Evolutionary conservation across 345 rosid genomes (phyloP), one percentile per base, ranked within the genome.

Genomic region (Eucalyptus sideroxylon): DNA sequence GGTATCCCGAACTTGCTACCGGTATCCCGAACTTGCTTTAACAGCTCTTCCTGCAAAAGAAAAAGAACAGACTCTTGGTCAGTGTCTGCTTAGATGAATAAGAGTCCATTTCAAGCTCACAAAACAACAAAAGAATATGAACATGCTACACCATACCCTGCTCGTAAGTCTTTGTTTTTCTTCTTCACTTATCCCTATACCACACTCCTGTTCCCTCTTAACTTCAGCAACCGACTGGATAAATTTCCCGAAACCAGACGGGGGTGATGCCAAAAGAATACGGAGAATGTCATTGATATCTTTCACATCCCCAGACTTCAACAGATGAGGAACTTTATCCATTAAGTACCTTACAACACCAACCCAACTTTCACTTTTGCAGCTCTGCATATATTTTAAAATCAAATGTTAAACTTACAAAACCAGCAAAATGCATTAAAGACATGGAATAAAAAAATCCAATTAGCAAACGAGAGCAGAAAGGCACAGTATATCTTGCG

Each of bases 141-240:
- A 72, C 82, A 72, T 72, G 82, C 49, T 69, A 26, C 81, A 37
- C 13, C 88, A 86, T 53, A 97, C 99, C 98, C 95, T 97, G 67
- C 93, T 85, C 50, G 94, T 86, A 67, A 96, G 95, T 91, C 97
- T 93, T 92, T 92, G 93, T 90, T 91, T 97, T 93, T 96, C 99
- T 91, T 96, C 97, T 83, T 88, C 89, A 90, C 96, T 95, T 91
- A 98, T 93, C 90, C 92, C 94, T 80, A 83, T 90, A 85, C 90
- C 91, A 49, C 95, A 94, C 91, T 95, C 98, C 89, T 94, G 97
- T 90, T 90, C 90, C 87, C 96, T 94, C 90, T 97, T 93, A 89
- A 93, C 93, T 93, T 97, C 98, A 91, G 96, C 96, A 90, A 97
- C 91, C 98, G 96, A 95, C 91, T 91, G 95, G 88, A 97, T 95